Base-by-base conservation (phyloP, 208 protist genomes). In the Acanthamoeba divionensis region DNA sequence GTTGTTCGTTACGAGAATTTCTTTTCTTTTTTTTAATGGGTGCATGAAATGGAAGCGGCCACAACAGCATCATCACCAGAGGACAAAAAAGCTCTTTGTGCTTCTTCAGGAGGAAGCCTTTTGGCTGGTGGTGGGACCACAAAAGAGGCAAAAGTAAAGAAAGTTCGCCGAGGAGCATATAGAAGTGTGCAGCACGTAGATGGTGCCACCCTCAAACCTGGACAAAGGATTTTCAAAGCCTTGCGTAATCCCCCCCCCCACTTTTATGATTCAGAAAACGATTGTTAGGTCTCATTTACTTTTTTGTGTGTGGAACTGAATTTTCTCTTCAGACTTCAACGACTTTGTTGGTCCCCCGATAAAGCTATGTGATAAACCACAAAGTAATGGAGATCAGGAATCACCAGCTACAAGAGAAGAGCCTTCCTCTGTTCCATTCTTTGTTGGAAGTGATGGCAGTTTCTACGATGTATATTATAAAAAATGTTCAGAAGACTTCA, bases 131-230 rank as follows among this genome's bases (percentile, higher is more conserved):
- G n/a, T n/a, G n/a, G n/a, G n/a, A n/a, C n/a, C n/a, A n/a, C n/a
- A n/a, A n/a, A n/a, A n/a, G n/a, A n/a, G n/a, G n/a, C n/a, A n/a
- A n/a, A n/a, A n/a, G n/a, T n/a, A n/a, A n/a, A n/a, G n/a, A 83
- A 83, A 54, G 57, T 83, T 21, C 44, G 73, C 2, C 21, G 73
- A 29, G 73, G 73, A 18, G 73, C 73, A 24, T 54, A 83, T 29
- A 24, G 73, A 4, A 83, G 52, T 9, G 73, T 83, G 73, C 73
- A 83, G 73, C 44, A 62, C n/a, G n/a, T 83, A 13, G 73, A 83
- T 24, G 47, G 26, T 15, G 24, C 48, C 4, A 26, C 57, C 24
- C 73, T 83, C 48, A 83, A 83, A 54, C 52, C 57, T 8, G 73
- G 73, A 0, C 73, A 83, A 36, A 47, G 73, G 15, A 54, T 83